Conservation (phyloP, 176 grass and related monocot genomes). For the Carex littledalei region DNA sequence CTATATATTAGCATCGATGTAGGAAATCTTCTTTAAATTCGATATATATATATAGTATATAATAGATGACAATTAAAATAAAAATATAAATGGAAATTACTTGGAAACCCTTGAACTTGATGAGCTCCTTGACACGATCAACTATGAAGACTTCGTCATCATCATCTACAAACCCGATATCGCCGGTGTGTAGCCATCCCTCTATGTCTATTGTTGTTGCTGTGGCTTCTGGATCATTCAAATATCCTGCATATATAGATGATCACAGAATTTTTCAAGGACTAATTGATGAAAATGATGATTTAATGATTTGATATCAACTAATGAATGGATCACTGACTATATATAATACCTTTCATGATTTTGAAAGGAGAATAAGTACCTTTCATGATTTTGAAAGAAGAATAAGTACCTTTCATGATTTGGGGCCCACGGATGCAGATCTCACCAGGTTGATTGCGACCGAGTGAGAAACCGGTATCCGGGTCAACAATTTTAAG, state of each 20-base stretch:
- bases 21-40: too few species aligned
- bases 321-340: neutral
- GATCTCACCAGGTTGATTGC: constrained; percentile 77
- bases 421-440: constrained; percentile 96
- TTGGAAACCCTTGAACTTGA: constrained; percentile 96
- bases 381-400: neutral
- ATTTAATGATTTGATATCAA: neutral
- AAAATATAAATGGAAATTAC: constrained; percentile 17
- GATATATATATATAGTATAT: too few species aligned
- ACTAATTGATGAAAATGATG: neutral
- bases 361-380: too few species aligned
- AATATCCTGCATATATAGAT: constrained; percentile 40
- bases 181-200: constrained; percentile 91
- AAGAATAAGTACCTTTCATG: constrained; percentile 60
- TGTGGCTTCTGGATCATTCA: constrained; percentile 71
- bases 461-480: constrained; percentile 57
- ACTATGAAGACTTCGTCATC: constrained; percentile 97
- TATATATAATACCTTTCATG: neutral
- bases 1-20: neutral
- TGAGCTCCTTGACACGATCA: constrained; percentile 97
- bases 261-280: neutral
- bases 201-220: constrained; percentile 63
- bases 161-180: constrained; percentile 77
- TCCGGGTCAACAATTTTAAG: constrained; percentile 84
- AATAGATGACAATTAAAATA: neutral